These are phyloP conservation scores for Trichoderma reesei DNA, from an alignment of 495 filamentous ascomycete genomes.

Conservation along the genomic window DNA sequence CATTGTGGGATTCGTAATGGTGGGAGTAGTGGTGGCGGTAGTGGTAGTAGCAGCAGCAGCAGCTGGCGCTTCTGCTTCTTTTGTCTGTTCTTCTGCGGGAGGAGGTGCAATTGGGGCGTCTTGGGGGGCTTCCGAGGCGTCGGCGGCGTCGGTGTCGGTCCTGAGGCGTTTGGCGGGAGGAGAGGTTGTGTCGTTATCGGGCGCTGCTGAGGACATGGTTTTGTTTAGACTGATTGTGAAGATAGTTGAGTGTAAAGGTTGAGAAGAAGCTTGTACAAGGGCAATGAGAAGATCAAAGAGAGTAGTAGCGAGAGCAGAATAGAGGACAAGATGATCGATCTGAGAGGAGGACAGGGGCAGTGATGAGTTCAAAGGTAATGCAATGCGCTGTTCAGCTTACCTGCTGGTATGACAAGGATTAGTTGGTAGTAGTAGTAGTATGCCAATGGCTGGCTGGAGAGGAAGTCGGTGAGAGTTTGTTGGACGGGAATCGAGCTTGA, in stretches of 20 bases:
- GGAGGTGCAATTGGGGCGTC: background rate
- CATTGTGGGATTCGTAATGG: conserved; percentile 17
- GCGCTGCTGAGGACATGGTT: conserved; percentile 43
- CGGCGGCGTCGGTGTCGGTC: conserved; percentile 16
- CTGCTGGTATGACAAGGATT: background rate
- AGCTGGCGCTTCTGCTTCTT: conserved; percentile 20
- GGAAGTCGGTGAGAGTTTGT: background rate
- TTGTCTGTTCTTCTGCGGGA: conserved; percentile 11
- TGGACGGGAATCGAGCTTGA: background rate
- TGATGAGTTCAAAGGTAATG: no score
- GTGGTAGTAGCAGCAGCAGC: no score
- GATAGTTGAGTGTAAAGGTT: background rate
- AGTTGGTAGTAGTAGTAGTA: background rate
- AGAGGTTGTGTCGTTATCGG: conserved; percentile 33
- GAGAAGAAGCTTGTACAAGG: no score
- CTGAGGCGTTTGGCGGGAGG: conserved; percentile 42
- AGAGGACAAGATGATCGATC: background rate
- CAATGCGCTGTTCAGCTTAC: background rate
- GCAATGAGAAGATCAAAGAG: background rate
- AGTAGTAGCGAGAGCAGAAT: background rate
- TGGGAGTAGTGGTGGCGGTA: conserved; percentile 11
- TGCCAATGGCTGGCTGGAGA: background rate
- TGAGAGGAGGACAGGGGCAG: no score
- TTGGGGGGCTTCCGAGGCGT: background rate
- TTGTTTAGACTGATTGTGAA: background rate